phyloP scores from a whole-genome alignment of 495 filamentous ascomycete species.

The Tuber calosporum region DNA sequence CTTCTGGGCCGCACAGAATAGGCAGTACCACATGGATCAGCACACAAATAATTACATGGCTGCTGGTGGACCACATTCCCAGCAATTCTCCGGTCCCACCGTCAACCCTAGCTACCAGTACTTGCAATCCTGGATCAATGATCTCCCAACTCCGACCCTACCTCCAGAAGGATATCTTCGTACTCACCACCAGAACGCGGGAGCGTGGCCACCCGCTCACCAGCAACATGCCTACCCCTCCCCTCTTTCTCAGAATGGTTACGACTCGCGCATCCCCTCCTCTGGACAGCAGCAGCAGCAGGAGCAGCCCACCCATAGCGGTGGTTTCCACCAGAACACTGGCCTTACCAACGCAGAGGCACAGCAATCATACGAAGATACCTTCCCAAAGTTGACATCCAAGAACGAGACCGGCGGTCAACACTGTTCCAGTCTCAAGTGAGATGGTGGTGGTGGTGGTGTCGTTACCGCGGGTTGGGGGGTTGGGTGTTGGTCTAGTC shows the following conservation, averaged over 20 bases:
- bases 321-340: not conserved
- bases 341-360: not conserved
- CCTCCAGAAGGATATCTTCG: not conserved
- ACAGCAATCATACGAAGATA: not conserved
- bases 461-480: not conserved
- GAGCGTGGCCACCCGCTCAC: not conserved
- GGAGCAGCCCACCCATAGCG: not conserved
- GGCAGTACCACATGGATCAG: not conserved
- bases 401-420: not conserved
- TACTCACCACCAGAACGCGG: not conserved
- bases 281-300: not conserved
- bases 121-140: conserved; percentile 2
- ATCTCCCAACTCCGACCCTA: not conserved
- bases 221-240: not conserved
- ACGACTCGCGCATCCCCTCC: not conserved
- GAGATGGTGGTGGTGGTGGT: not conserved
- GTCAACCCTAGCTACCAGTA: not conserved
- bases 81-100: not conserved
- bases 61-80: not conserved
- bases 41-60: not conserved
- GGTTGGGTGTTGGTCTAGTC: not conserved
- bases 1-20: not conserved
- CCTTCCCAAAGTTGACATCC: not conserved
- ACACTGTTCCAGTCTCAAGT: not conserved
- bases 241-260: not conserved